Evolutionary conservation across 2,329 filamentous ascomycete genomes (phyloP).

Genomic region (Stemphylium vesicarium): DNA sequence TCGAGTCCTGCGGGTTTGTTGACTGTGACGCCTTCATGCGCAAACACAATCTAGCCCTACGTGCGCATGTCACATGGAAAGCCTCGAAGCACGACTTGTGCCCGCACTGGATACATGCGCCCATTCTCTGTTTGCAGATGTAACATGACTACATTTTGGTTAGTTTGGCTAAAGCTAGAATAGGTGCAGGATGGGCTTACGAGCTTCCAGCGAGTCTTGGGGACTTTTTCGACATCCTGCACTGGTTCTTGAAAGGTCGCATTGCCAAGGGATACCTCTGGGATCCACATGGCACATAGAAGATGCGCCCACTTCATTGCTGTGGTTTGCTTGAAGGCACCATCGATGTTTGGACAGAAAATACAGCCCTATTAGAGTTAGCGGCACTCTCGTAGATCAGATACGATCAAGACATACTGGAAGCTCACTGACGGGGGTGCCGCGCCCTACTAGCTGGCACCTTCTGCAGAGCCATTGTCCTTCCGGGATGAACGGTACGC

Average conservation of each 20-base stretch:
- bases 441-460: conserved; percentile 92
- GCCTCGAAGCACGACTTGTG: conserved; percentile 97
- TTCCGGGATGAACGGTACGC: conserved; percentile 97
- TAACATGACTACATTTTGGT: conserved; percentile 70
- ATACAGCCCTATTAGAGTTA: conserved; percentile 67
- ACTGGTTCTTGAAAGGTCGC: conserved; percentile 98
- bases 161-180: conserved; percentile 9
- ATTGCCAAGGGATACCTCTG: conserved; percentile 93
- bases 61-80: conserved; percentile 95
- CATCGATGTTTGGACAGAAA: conserved; percentile 96
- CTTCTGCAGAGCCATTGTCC: conserved; percentile 98
- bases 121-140: conserved; percentile 97
- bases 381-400: conserved; percentile 9
- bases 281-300: conserved; percentile 97
- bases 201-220: conserved; percentile 90
- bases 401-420: conserved; percentile 30
- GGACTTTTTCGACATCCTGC: conserved; percentile 97
- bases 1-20: conserved; percentile 77
- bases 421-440: conserved; percentile 72
- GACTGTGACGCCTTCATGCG: conserved; percentile 95
- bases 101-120: conserved; percentile 96
- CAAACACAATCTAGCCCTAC: conserved; percentile 83
- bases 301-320: conserved; percentile 96
- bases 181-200: conserved; percentile 31
- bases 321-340: conserved; percentile 97